phyloP scores from a whole-genome alignment of 306 rosid genomes.

The Cercis canadensis region DNA sequence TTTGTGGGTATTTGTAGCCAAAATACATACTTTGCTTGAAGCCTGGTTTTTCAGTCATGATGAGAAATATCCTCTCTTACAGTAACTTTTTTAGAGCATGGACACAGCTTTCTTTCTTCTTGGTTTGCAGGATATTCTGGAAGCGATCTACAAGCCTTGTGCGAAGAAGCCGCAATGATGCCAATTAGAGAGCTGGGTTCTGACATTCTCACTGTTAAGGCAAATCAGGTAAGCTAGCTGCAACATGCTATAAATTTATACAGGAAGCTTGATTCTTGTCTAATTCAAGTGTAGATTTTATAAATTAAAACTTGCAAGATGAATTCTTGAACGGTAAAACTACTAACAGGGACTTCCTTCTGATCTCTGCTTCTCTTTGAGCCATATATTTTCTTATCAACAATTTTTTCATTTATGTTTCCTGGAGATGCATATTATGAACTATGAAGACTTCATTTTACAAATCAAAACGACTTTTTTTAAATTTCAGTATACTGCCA shows the following conservation, averaged over 20 bases:
- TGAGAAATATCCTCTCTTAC: no score
- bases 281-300: background rate
- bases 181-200: conserved; percentile 96
- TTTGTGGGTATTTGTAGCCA: background rate
- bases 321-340: no score
- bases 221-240: conserved; percentile 73
- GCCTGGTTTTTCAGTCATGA: conserved; percentile 2
- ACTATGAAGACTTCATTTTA: background rate
- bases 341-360: no score
- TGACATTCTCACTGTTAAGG: conserved; percentile 76
- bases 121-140: conserved; percentile 86
- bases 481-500: background rate
- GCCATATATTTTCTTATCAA: no score
- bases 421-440: background rate
- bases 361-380: no score
- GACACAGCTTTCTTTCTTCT: conserved; percentile 1
- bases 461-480: background rate
- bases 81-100: background rate
- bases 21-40: no score
- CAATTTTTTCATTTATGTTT: background rate
- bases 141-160: conserved; percentile 96
- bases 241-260: conserved; percentile 5
- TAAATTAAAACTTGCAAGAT: no score
- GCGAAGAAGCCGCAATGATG: conserved; percentile 99
- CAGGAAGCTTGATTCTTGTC: background rate